phyloP scores from a whole-genome alignment of 2,329 filamentous ascomycete genomes.

The Thielaviopsis ethacetica region DNA sequence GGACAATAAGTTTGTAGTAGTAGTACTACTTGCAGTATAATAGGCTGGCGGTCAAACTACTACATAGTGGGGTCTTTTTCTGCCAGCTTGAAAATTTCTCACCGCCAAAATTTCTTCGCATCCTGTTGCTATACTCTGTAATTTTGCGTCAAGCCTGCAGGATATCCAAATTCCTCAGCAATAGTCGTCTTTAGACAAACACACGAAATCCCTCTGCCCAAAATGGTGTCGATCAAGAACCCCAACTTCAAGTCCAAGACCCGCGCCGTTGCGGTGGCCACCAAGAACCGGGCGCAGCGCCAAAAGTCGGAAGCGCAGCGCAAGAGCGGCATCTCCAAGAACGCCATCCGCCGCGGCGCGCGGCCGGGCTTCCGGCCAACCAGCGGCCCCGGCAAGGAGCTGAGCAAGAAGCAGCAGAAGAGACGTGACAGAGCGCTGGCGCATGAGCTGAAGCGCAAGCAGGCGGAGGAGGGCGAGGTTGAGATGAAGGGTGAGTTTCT shows the following conservation, averaged over 20 bases:
- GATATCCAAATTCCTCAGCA: too few relatives aligned
- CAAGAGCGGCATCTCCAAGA: conserved; percentile 24
- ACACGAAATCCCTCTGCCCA: conserved; percentile 2
- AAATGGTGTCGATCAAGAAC: conserved; percentile 41
- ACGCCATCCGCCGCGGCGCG: conserved; percentile 32
- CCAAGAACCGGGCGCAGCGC: conserved; percentile 26
- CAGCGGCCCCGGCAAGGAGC: conserved; percentile 33
- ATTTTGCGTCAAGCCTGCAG: too few relatives aligned
- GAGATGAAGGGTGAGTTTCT: conserved; percentile 29
- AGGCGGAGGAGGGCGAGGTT: conserved; percentile 31
- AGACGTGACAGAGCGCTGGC: conserved; percentile 39
- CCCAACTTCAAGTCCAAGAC: conserved; percentile 40
- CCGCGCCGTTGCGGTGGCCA: conserved; percentile 30
- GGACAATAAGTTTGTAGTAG: not conserved
- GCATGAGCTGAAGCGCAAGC: conserved; percentile 35
- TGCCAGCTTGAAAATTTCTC: conserved; percentile 6
- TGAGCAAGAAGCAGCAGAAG: conserved; percentile 38
- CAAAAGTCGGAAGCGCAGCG: conserved; percentile 25
- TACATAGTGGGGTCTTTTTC: not conserved
- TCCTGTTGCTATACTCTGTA: too few relatives aligned
- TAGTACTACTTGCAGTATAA: too few relatives aligned
- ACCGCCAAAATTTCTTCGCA: conserved; percentile 11
- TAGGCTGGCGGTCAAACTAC: not conserved
- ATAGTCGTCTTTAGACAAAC: not conserved
- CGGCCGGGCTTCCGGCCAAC: conserved; percentile 36